Evolutionary conservation across 2,329 filamentous ascomycete genomes (phyloP), one percentile per base, ranked within the genome.

Genomic region (Ophiostoma novo-ulmi): DNA sequence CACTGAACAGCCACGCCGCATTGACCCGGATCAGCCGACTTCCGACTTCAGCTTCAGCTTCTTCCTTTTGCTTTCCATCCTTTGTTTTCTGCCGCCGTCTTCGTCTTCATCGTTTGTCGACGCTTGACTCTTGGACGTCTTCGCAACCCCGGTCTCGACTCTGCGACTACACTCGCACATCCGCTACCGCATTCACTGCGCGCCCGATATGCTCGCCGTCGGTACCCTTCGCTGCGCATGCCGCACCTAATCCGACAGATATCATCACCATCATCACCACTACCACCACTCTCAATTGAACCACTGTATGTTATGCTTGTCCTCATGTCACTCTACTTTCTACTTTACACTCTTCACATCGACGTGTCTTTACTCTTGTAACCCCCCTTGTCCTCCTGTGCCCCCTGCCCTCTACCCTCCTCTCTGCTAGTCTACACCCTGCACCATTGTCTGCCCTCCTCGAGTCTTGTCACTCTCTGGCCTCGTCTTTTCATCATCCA

Each of bases 201-300:
- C 8, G 52, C 52, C 52, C 52, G 52, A 26, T 13, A 58, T 58
- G 52, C 17, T 58, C 11, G n/a, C 52, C 31, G 22, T 58, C 52
- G 52, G n/a, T 22, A 11, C 22, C 13, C 14, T 58, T 58, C 52
- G 26, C 52, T 58, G 52, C 52, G 52, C 52, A 58, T 58, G 52
- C 52, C 52, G 52, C 52, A 58, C 52, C 22, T 58, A 58, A 58
- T 58, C 22, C 52, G n/a, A 58, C 52, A 31, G n/a, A 48, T 10
- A 58, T 58, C 52, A 26, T 17, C 20, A 20, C 14, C 52, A 58
- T 58, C 52, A 58, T 58, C 52, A 13, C n/a, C n/a, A 58, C 6
- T 11, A 10, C 2, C 22, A 58, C 44, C 11, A 26, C 52, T 5
- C 1, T 58, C 52, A 26, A 26, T 26, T 26, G 52, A 22, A 58